Evolutionary conservation across 1,139 yeast genomes (phyloP).

Genomic region (Taphrina communis): DNA sequence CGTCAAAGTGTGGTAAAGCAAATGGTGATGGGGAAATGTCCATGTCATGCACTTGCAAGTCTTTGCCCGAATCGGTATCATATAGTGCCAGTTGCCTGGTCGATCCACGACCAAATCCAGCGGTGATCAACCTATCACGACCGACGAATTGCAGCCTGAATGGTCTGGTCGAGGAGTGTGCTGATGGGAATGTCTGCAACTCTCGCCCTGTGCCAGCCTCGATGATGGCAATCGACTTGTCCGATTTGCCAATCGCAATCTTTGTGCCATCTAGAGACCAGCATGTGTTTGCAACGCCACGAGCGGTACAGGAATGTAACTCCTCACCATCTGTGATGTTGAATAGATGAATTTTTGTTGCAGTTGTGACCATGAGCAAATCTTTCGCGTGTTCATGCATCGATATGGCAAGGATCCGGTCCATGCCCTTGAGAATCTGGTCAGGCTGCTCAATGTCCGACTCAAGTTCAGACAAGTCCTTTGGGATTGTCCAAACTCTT

Average conservation of each 20-base stretch:
- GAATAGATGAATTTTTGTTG: constrained; percentile 27
- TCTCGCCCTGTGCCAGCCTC: constrained; percentile 29
- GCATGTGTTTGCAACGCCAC: constrained; percentile 25
- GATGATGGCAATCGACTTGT: constrained; percentile 24
- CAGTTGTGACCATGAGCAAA: constrained; percentile 28
- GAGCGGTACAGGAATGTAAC: not conserved
- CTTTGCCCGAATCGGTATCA: constrained; percentile 60
- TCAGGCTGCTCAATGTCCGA: constrained; percentile 32
- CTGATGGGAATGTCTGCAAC: constrained; percentile 20
- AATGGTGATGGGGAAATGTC: constrained; percentile 89
- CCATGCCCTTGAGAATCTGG: constrained; percentile 25
- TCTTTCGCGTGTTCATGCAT: constrained; percentile 24
- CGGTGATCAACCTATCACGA: constrained; percentile 81
- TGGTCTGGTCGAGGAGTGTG: constrained; percentile 34
- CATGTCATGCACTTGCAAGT: constrained; percentile 56
- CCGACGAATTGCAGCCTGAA: constrained; percentile 48
- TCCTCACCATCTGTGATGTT: constrained; percentile 17
- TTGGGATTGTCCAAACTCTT: constrained; percentile 31
- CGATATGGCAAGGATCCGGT: constrained; percentile 26
- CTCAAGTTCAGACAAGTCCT: constrained; percentile 21
- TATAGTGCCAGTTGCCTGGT: constrained; percentile 96
- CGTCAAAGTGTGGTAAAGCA: constrained; percentile 87
- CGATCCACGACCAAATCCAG: constrained; percentile 92
- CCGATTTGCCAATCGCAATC: constrained; percentile 36
- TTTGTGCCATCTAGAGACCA: constrained; percentile 37